Base-by-base conservation (phyloP, 2,329 filamentous ascomycete genomes). In the Trichoderma atrobrunneum region DNA sequence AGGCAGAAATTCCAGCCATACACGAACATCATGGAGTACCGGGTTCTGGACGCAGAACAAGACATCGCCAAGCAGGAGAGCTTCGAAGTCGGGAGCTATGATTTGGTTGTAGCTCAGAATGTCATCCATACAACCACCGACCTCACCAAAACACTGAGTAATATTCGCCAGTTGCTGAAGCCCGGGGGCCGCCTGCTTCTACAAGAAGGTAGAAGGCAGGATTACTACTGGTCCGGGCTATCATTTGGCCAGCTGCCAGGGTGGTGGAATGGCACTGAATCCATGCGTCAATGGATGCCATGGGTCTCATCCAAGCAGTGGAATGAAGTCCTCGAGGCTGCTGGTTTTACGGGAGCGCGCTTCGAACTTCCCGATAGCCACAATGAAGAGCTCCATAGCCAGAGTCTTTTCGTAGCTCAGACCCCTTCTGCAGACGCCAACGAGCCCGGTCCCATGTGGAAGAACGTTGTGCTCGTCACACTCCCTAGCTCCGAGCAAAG, bases 1-100 rank as follows among this genome's bases (percentile, higher is more conserved):
- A 77, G 77, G 71, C 77, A 81, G 54, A 76, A 78, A 12, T 80
- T 83, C 72, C 69, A 75, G 18, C 57, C 68, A 8, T 76, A 74
- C 54, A 70, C 73, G 1, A 72, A 74, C 32, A 76, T 81, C 26
- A 71, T 71, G 59, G 73, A 75, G 16, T 80, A 75, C 34, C 75
- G 75, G 62, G 74, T 72, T 26, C 75, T 79, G 7, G 78, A 82
- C 39, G 60, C 60, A 16, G 72, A 74, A 34, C 39, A 64, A 16
- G 56, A 72, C 18, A 30, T 56, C 18, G 64, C n/a, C 32, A 32
- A 59, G 56, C 64, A 28, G 5, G 73, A 76, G 56, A 69, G 72
- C 3, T 75, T 74, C 30, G 39, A 67, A 7, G 32, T 51, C 5
- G 70, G 39, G 12, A 68, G 72, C 8, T 76, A 75, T 65, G 75